phyloP scores from a whole-genome alignment of 192 early-diverging fungal species.

The Piromyces finnis region DNA sequence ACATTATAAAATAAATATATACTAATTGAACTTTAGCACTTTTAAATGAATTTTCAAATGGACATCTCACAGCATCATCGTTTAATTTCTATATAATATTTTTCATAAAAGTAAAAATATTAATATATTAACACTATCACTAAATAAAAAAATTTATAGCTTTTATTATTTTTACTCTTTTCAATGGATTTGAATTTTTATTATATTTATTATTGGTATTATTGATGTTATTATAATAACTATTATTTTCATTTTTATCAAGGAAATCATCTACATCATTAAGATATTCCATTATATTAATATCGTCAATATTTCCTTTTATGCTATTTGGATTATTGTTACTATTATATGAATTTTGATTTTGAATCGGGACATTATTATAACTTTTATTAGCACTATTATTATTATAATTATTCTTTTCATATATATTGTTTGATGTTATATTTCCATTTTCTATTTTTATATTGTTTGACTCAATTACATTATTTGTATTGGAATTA shows the following conservation, averaged over 20 bases:
- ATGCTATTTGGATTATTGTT: not conserved
- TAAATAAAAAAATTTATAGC: too few species aligned
- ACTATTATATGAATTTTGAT: not conserved
- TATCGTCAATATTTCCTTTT: not conserved
- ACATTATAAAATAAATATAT: not conserved
- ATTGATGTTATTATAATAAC: not conserved
- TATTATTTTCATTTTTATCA: not conserved
- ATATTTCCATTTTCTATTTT: not conserved
- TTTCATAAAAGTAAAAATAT: too few species aligned
- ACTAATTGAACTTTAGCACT: not conserved
- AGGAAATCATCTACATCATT: not conserved
- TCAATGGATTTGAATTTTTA: not conserved
- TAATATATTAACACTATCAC: too few species aligned
- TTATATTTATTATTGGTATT: not conserved
- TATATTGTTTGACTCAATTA: not conserved
- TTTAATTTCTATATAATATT: not conserved
- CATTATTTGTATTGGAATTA: not conserved
- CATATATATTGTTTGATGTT: not conserved
- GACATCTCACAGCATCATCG: not conserved
- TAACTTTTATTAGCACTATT: too few species aligned
- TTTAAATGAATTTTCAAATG: not conserved
- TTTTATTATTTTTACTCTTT: not conserved
- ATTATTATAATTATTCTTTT: not conserved
- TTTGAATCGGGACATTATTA: not conserved
- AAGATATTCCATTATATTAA: not conserved